Evolutionary conservation across 2,329 filamentous ascomycete species (phyloP), one percentile per base, ranked within the genome.

Genomic region (Eutypa lata): DNA sequence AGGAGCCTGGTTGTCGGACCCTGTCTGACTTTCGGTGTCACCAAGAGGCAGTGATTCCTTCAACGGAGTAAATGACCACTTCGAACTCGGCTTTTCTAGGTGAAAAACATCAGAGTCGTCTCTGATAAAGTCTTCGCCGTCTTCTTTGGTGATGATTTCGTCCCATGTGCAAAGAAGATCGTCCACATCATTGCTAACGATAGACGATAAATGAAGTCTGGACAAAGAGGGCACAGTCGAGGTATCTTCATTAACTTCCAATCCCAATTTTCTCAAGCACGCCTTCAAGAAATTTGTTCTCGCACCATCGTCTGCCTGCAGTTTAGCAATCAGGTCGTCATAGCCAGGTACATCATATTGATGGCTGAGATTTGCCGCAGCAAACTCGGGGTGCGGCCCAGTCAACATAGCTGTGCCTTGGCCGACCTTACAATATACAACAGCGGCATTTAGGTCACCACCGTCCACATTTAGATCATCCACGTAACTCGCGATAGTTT

Each of bases 381-480:
- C 87, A 67, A 97, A 97, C 90, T 99, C 94, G 49, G 93, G 93
- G 77, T 99, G 94, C 38, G 91, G 90, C 0, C 92, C 91, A 1
- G 89, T 95, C 18, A 99, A 72, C 6, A 97, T 72, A 1, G 84
- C 90, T 38, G 82, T 83, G 2, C 94, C 94, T 44, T 91, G 82
- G 1, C 91, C 92, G 44, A 96, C 80, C 57, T 86, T 89, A 64
- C 91, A 89, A 65, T 91, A 90, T 0, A 99, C 83, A 3, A 95
- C 79, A 0, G 94, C 93, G 1, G 92, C 91, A 31, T 84, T 81
- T 1, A 83, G 84, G 42, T 82, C 76, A 1, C 90, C 91, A 0
- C 87, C 80, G 50, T 95, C 87, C 3, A 97, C 89, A 60, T 88
- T 83, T 13, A 96, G 70, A 14, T 87, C 76, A 35, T 91, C 87